Percentiles rank a stretch among this genome's conserved stretches.
Conservation (phyloP, 257 asterid genomes). For the Solanum chilense region DNA sequence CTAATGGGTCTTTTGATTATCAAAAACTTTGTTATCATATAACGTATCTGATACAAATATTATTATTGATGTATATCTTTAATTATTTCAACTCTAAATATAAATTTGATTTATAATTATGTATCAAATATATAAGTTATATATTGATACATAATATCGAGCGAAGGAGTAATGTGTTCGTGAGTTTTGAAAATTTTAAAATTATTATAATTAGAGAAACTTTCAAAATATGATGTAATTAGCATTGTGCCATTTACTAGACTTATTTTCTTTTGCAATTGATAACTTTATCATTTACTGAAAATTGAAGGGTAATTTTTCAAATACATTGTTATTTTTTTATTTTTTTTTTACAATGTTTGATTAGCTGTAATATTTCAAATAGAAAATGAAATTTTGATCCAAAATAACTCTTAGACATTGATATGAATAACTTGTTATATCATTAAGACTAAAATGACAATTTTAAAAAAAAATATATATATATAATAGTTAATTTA, state of each 20-base stretch:
- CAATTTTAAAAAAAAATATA: background rate
- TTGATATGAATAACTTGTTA: background rate
- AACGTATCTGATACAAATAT: no score
- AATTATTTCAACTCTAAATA: no score
- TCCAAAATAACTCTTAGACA: background rate
- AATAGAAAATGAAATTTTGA: background rate
- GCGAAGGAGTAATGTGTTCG: background rate
- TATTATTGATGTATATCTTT: no score
- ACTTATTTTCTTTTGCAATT: background rate
- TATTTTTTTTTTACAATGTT: background rate
- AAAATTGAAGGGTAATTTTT: background rate
- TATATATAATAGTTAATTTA: no score
- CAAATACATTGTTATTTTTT: background rate
- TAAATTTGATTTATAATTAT: no score
- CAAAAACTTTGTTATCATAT: no score
- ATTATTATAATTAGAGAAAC: background rate
- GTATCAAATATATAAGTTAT: background rate
- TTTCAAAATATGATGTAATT: no score
- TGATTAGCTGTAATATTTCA: background rate
- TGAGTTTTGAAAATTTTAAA: fast-evolving
- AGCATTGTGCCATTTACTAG: background rate
- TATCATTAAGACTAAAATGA: background rate
- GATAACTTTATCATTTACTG: no score
- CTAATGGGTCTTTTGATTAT: no score
- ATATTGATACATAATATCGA: no score